Evolutionary conservation across 2,329 filamentous ascomycete species (phyloP), one percentile per base, ranked within the genome.

Genomic region (Sporothrix pallida): DNA sequence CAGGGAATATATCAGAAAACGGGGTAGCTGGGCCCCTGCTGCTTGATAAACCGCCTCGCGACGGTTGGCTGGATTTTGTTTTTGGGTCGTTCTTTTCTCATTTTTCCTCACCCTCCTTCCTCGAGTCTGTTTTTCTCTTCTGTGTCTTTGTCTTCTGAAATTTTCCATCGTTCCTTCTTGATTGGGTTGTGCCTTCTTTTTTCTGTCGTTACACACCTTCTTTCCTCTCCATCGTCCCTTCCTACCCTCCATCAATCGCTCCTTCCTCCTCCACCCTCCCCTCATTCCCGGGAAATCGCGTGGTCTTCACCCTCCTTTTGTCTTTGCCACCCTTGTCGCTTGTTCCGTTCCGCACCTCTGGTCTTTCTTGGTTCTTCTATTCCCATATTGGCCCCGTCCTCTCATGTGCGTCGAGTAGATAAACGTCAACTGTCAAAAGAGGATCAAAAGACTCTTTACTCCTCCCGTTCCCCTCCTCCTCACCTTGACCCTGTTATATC

Each of bases 31-130:
- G 31, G n/a, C 50, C 52, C 42, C 31, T 37, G 31, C 31, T 15
- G 15, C 56, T 23, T 72, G 70, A 72, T 74, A 74, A 74, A 72
- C 73, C 31, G 67, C 20, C 42, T 44, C 58, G 37, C 74, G 56
- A 63, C 74, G 60, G 73, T 73, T 75, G 71, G 71, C 48, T 63
- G 62, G n/a, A 52, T 62, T 50, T 20, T 26, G 52, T 44, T 62
- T 50, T 20, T 26, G 52, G 54, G n/a, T 44, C 50, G 65, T 20
- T 50, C 62, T 42, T 72, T 60, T 23, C 42, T 42, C 26, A 50
- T 48, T 71, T 54, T 17, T 13, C 44, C 50, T 71, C 46, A 12
- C 20, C 26, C 26, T 58, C 26, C 52, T 44, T 6, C 23, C 20
- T 17, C 1, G 44, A 13, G 8, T 20, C 46, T 65, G 12, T 20